phyloP scores from a whole-genome alignment of 2,329 filamentous ascomycete species.

The Colletotrichum tanaceti region DNA sequence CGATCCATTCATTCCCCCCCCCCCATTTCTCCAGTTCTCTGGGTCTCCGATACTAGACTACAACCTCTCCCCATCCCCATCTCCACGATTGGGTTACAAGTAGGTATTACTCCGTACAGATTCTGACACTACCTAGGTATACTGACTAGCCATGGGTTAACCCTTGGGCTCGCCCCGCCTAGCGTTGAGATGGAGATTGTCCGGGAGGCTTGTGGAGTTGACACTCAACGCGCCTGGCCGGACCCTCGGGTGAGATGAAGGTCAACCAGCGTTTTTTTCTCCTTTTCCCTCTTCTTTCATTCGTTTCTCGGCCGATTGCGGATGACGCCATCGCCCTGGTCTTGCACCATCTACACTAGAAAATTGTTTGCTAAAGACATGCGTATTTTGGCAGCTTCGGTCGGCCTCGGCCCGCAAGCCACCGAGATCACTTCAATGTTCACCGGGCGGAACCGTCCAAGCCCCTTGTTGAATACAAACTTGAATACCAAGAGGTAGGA shows the following conservation, averaged over 20 bases:
- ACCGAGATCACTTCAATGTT: too few relatives aligned
- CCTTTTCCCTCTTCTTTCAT: too few relatives aligned
- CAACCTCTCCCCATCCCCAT: neutral
- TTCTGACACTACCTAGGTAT: too few relatives aligned
- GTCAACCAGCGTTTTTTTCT: neutral
- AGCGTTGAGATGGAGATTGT: slow-evolving; percentile 34
- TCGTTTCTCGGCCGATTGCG: neutral
- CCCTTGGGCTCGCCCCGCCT: slow-evolving; percentile 17
- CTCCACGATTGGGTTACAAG: neutral
- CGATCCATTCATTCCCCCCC: slow-evolving; percentile 1
- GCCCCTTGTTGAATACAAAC: too few relatives aligned
- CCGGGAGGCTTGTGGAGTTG: slow-evolving; percentile 21
- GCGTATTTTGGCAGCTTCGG: slow-evolving; percentile 3
- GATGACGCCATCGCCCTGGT: slow-evolving; percentile 18
- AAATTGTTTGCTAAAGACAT: neutral
- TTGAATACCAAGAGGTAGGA: slow-evolving; percentile 19
- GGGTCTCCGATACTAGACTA: neutral
- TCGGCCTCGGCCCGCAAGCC: too few relatives aligned
- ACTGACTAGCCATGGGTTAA: slow-evolving; percentile 9
- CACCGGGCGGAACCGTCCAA: too few relatives aligned
- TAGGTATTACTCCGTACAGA: too few relatives aligned
- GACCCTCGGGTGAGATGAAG: neutral
- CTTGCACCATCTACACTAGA: neutral
- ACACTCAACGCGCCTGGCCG: neutral
- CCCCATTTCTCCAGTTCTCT: neutral